Conservation (phyloP, 495 filamentous ascomycete species). For the Cercophora sp. region DNA sequence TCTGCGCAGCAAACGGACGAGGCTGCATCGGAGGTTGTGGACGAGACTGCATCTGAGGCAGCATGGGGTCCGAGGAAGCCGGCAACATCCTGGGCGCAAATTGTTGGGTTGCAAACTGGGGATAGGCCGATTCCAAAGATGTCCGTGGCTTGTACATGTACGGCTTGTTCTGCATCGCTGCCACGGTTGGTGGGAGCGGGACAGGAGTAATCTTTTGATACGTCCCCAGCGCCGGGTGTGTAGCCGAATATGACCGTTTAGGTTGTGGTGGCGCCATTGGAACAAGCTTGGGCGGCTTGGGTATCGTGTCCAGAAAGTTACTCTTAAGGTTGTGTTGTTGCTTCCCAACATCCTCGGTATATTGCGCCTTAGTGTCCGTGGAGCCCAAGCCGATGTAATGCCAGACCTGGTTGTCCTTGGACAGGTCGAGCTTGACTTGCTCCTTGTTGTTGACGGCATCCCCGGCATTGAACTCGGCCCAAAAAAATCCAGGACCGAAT, state of each 20-base stretch:
- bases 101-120: constrained; percentile 36
- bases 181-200: neutral
- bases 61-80: neutral
- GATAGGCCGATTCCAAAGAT: constrained; percentile 19
- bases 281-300: constrained; percentile 39
- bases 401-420: constrained; percentile 73
- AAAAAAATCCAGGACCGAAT: constrained; percentile 65
- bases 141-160: constrained; percentile 54
- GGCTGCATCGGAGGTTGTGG: constrained; percentile 10
- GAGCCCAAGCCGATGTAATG: constrained; percentile 82
- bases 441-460: constrained; percentile 37
- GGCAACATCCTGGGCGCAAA: constrained; percentile 29
- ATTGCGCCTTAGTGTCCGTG: constrained; percentile 89
- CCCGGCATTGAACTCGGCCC: constrained; percentile 76
- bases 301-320: constrained; percentile 61
- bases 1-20: constrained; percentile 13
- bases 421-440: constrained; percentile 60
- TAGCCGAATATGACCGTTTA: constrained; percentile 13
- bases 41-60: constrained; percentile 12
- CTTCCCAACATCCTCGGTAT: constrained; percentile 73
- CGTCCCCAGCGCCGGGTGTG: constrained; percentile 9
- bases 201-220: constrained; percentile 4
- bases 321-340: constrained; percentile 51
- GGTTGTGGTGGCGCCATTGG: constrained; percentile 21
- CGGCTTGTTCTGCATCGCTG: constrained; percentile 38